Evolutionary conservation across 2,329 filamentous ascomycete species (phyloP).

Genomic region (Hypoxylon sp.): DNA sequence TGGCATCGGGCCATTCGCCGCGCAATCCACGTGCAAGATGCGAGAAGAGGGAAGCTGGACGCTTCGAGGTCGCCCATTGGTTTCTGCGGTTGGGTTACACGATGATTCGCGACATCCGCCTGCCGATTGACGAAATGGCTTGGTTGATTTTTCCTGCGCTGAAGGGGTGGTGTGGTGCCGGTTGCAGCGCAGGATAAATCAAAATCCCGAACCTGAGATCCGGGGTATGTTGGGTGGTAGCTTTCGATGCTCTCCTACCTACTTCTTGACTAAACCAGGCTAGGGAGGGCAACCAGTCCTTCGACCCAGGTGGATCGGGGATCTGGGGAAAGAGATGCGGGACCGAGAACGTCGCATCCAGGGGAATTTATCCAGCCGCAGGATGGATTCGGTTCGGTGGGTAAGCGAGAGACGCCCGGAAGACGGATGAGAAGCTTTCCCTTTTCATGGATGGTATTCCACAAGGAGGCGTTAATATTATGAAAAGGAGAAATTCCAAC

Average conservation of each 20-base stretch:
- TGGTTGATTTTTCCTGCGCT: slow-evolving; percentile 31
- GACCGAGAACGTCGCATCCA: slow-evolving; percentile 27
- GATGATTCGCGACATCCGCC: slow-evolving; percentile 39
- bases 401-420: slow-evolving; percentile 24
- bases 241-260: neutral
- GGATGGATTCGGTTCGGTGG: neutral
- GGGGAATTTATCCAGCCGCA: slow-evolving; percentile 39
- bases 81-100: slow-evolving; percentile 32
- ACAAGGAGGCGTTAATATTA: neutral
- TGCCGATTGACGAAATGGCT: slow-evolving; percentile 42
- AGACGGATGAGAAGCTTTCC: slow-evolving; percentile 11
- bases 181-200: slow-evolving; percentile 4
- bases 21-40: slow-evolving; percentile 28
- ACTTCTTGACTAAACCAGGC: slow-evolving; percentile 6
- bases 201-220: slow-evolving; percentile 14
- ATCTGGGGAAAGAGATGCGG: slow-evolving; percentile 33
- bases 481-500: slow-evolving; percentile 1
- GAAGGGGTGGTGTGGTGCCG: slow-evolving; percentile 7
- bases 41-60: slow-evolving; percentile 29
- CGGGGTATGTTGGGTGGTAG: slow-evolving; percentile 10
- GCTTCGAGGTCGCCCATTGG: slow-evolving; percentile 25
- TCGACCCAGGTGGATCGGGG: slow-evolving; percentile 29
- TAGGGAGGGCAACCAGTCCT: slow-evolving; percentile 14
- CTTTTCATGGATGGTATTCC: neutral
- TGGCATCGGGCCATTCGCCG: slow-evolving; percentile 32